phyloP scores from a whole-genome alignment of 441 rosid species.

The Arabidopsis lyrata region DNA sequence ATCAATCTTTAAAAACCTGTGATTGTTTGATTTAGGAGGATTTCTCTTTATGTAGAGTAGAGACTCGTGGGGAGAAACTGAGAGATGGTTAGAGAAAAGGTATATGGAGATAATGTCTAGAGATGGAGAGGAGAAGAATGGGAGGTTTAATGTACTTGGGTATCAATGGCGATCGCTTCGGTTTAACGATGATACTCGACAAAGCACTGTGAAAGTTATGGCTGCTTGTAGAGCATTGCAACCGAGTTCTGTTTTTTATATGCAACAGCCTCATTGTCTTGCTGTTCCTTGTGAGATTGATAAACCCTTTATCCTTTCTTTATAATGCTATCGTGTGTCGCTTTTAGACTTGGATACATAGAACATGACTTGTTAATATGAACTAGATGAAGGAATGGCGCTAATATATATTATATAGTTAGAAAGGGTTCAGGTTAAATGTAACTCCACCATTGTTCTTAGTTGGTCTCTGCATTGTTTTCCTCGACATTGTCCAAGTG shows the following conservation, averaged over 20 bases:
- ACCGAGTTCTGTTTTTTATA: constrained; percentile 57
- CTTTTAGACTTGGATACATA: neutral
- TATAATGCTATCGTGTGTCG: neutral
- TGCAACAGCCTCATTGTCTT: constrained; percentile 86
- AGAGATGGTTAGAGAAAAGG: constrained; percentile 78
- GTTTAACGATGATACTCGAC: constrained; percentile 79
- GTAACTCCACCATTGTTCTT: neutral
- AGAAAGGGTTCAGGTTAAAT: neutral
- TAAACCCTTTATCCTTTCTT: neutral
- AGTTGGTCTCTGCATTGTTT: constrained; percentile 10
- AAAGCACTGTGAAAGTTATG: constrained; percentile 88
- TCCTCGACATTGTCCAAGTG: neutral
- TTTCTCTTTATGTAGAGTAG: constrained; percentile 53
- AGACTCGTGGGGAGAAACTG: constrained; percentile 69
- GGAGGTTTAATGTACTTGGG: constrained; percentile 65
- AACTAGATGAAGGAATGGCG: neutral
- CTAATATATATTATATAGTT: neutral
- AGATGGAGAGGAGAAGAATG: constrained; percentile 45
- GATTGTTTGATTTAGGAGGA: neutral
- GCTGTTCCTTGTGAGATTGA: constrained; percentile 62
- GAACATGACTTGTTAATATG: constrained; percentile 2
- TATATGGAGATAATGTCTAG: constrained; percentile 53
- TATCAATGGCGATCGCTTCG: constrained; percentile 90
- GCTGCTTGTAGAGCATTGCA: constrained; percentile 63
- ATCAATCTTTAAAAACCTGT: too few relatives aligned